Conservation (phyloP, 495 filamentous ascomycete species). For the Aspergillus hancockii region DNA sequence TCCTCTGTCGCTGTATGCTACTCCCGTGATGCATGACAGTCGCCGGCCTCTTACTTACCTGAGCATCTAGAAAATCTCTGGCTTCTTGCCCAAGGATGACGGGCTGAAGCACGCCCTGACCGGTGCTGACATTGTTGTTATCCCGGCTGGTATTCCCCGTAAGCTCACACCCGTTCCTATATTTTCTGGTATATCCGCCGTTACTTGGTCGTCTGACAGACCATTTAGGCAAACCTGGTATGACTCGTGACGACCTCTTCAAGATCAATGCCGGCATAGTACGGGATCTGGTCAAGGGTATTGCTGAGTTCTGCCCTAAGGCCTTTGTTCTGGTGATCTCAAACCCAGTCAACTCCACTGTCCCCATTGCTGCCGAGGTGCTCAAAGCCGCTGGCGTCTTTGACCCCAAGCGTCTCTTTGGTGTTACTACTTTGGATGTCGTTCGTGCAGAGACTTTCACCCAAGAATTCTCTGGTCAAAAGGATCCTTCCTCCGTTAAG, state of each 20-base stretch:
- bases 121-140: conserved; percentile 91
- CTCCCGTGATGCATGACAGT: background rate
- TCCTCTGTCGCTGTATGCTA: conserved; percentile 82
- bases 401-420: conserved; percentile 90
- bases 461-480: conserved; percentile 76
- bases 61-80: conserved; percentile 74
- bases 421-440: conserved; percentile 97
- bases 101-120: conserved; percentile 85
- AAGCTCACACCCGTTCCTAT: conserved; percentile 35
- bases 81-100: conserved; percentile 87
- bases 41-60: background rate
- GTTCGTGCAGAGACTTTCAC: conserved; percentile 98
- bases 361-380: conserved; percentile 95
- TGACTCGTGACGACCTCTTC: conserved; percentile 99
- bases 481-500: conserved; percentile 74
- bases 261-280: conserved; percentile 97
- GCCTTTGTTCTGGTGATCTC: conserved; percentile 96
- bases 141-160: conserved; percentile 98
- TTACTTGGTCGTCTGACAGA: background rate
- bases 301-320: conserved; percentile 84
- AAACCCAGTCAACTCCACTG: conserved; percentile 98
- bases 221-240: conserved; percentile 89
- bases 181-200: background rate
- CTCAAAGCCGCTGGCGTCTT: conserved; percentile 92
- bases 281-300: conserved; percentile 77